Evolutionary conservation across 139 green algal species (phyloP), one percentile per base, ranked within the genome.

Genomic region (Micractinium sp.): DNA sequence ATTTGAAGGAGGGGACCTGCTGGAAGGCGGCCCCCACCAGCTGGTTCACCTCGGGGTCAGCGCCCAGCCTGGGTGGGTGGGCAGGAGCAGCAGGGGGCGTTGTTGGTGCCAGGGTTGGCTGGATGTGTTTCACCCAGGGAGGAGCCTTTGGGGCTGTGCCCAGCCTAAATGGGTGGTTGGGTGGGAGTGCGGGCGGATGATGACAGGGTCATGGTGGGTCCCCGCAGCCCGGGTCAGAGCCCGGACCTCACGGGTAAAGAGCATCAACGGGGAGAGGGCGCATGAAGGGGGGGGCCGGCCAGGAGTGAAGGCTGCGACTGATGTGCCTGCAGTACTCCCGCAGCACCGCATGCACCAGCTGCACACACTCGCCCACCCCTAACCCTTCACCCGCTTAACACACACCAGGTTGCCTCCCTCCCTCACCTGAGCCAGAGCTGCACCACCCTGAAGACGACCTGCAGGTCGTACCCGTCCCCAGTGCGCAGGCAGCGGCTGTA

Each of bases 1-100:
- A 97, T 92, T 99, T 99, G 92, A 94, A 86, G 47, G 94, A 95
- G 18, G 97, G 95, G 18, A 95, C 91, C 69, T 91, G n/a, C 19
- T 77, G n/a, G 22, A 97, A 89, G 29, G 84, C 87, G 1, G 39
- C 31, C 12, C 74, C 85, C 73, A 97, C 76, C 78, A 83, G 74
- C 3, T 41, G 36, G 63, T 93, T 95, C 66, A 95, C 89, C 25
- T 79, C 56, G 12, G 25, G 14, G 39, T 94, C 77, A 1, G 47
- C 39, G 14, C 80, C 82, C 73, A 91, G 83, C 80, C 89, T 87
- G 27, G 60, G 60, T 18, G 73, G 31, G 73, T 39, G 76, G 15
- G 25, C 4, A 20, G 29, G 0, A 41, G 31, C n/a, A 27, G 63
- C 63, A 71, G 20, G 63, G 20, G 63, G 14, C 14, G 63, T 23